Evolutionary conservation across 306 rosid species (phyloP).

Genomic region (Dryas alaskensis): DNA sequence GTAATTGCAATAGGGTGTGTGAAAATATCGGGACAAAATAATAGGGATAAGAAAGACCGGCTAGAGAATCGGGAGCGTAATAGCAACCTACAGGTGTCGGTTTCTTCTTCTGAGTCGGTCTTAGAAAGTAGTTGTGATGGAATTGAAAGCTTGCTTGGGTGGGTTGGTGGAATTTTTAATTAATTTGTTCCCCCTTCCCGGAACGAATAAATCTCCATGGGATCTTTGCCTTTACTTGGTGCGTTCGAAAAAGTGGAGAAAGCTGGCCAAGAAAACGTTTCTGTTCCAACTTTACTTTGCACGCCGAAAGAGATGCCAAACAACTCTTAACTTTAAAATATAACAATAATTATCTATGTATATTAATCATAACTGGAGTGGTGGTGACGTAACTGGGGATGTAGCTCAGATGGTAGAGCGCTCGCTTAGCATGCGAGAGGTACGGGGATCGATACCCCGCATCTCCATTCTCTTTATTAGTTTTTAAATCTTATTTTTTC

Average conservation of each 20-base stretch:
- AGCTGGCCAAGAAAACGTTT: neutral
- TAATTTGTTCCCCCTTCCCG: neutral
- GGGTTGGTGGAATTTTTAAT: neutral
- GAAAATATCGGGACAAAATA: too few species aligned
- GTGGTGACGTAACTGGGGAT: constrained; percentile 36
- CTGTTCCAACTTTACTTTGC: constrained; percentile 3
- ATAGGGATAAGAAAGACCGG: too few species aligned
- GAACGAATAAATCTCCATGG: neutral
- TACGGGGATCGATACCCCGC: constrained; percentile 94
- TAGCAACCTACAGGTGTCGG: too few species aligned
- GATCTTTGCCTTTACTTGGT: constrained; percentile 25
- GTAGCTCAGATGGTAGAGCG: constrained; percentile 99
- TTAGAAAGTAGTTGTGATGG: too few species aligned
- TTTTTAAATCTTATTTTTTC: neutral
- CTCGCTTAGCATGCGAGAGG: constrained; percentile 99
- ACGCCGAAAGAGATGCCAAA: constrained; percentile 21
- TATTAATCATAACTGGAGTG: too few species aligned
- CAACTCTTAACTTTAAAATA: neutral
- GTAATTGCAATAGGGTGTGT: too few species aligned
- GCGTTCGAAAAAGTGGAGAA: constrained; percentile 12
- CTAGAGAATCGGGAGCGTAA: too few species aligned
- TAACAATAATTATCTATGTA: too few species aligned
- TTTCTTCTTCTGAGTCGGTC: too few species aligned
- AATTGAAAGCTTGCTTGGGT: too few species aligned
- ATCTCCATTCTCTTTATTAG: constrained; percentile 42